Evolutionary conservation across 208 protist species (phyloP).

Genomic region (Vickermania spadyakhi): DNA sequence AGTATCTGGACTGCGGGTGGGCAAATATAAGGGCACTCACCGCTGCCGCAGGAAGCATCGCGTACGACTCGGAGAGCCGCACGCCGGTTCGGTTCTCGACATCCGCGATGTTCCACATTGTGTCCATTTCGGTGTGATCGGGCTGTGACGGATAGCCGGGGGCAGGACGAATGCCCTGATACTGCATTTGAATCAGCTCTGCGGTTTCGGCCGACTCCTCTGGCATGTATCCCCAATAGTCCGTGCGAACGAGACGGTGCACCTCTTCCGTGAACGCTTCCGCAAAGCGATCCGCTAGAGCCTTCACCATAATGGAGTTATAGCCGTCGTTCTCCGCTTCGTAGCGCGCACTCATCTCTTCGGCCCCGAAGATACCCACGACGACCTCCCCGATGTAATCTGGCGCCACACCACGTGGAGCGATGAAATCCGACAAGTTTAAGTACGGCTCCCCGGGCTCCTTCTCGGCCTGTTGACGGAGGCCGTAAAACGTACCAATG

Average conservation of each 20-base stretch:
- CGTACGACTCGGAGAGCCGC: constrained; percentile 88
- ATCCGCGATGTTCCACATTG: constrained; percentile 78
- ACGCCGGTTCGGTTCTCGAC: constrained; percentile 61
- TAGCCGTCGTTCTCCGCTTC: constrained; percentile 91
- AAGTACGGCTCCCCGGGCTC: constrained; percentile 85
- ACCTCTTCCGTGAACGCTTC: constrained; percentile 86
- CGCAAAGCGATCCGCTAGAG: constrained; percentile 87
- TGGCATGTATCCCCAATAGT: constrained; percentile 90
- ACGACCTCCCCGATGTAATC: constrained; percentile 93
- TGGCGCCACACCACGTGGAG: constrained; percentile 63
- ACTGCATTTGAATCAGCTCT: constrained; percentile 92
- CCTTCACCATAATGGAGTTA: constrained; percentile 91
- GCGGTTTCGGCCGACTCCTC: constrained; percentile 68
- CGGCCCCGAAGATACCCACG: constrained; percentile 82
- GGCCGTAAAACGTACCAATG: constrained; percentile 56
- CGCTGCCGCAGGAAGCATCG: constrained; percentile 92
- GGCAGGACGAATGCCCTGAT: constrained; percentile 94
- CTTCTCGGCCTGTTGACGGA: constrained; percentile 93
- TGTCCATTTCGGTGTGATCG: constrained; percentile 94
- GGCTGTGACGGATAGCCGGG: constrained; percentile 95
- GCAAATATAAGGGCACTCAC: constrained; percentile 93
- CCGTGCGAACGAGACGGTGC: constrained; percentile 82
- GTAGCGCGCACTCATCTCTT: constrained; percentile 68
- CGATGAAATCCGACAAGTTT: constrained; percentile 92
- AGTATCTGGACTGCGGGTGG: constrained; percentile 91